Base-by-base conservation (phyloP, 352 stramenopile species). In the Elongisporangium prolatum region DNA sequence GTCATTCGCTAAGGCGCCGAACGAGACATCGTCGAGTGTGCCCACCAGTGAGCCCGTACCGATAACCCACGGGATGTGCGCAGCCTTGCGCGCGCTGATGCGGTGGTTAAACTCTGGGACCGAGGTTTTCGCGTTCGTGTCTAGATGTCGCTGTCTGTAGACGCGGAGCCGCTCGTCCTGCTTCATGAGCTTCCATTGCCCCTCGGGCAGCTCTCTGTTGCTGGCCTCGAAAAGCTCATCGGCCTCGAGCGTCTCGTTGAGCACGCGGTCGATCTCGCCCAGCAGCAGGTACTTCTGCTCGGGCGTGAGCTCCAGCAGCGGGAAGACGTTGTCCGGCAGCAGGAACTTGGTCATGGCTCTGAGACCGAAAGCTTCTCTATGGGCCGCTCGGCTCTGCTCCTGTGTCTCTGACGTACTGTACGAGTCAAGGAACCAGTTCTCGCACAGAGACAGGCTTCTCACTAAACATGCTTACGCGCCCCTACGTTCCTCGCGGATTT, bases 21-120 rank as follows among this genome's bases (percentile, higher is more conserved):
- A 68, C 51, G 60, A 61, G 22, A 55, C 21, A 18, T 68, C 61
- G 16, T 68, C 61, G 17, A 68, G 40, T 16, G 56, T 65, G 10
- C 61, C 61, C 20, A 59, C 48, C 17, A 68, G 44, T 17, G 54
- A 47, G 1, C 61, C 61, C 18, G 34, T 34, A 18, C 55, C 50
- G 34, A 56, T 20, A 8, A 67, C 44, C 60, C 56, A 50, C 18
- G 60, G 60, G n/a, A 67, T 50, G 21, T 67, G 54, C 4, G 48
- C 44, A 24, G 55, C 47, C 48, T 60, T 60, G 25, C 14, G 59
- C 44, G 7, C 59, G 52, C 48, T 55, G 56, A 47, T 55, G 48
- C 44, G 25, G 50, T 21, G 4, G 24, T 16, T 59, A 14, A 25
- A n/a, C 13, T 16, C 14, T 5, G 52, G 54, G 25, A 54, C 52